Percentiles rank a stretch among this genome's conserved stretches.
phyloP scores from a whole-genome alignment of 2,329 filamentous ascomycete genomes.

The Ophiostoma perfectum region DNA sequence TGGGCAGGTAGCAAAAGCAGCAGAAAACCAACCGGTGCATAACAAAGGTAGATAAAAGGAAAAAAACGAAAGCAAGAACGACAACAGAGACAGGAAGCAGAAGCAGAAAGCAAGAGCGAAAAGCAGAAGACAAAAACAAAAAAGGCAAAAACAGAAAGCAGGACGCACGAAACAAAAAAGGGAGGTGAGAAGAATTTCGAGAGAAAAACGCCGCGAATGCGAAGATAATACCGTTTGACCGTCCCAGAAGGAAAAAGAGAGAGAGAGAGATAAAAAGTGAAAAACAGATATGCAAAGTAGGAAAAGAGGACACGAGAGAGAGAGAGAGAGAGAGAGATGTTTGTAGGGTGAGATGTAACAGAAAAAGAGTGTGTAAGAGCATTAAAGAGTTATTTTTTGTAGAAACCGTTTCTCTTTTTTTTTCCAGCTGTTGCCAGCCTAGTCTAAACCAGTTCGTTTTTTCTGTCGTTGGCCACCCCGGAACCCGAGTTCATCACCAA shows the following conservation, averaged over 20 bases:
- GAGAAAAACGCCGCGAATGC: constrained; percentile 29
- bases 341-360: neutral
- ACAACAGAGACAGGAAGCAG: constrained; percentile 29
- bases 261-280: constrained; percentile 18
- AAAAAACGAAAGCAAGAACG: constrained; percentile 29
- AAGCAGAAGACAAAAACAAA: constrained; percentile 27
- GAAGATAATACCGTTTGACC: constrained; percentile 25
- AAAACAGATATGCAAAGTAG: constrained; percentile 20
- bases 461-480: neutral
- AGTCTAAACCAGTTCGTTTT: constrained; percentile 30
- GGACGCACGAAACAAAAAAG: constrained; percentile 23
- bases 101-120: constrained; percentile 21
- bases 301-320: constrained; percentile 15
- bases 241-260: constrained; percentile 19
- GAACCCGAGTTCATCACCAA: neutral
- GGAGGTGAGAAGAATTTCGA: constrained; percentile 26
- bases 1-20: constrained; percentile 13
- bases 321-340: constrained; percentile 21
- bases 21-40: constrained; percentile 25
- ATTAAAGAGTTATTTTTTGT: constrained; percentile 27
- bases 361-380: neutral
- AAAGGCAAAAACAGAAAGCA: constrained; percentile 20
- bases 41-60: constrained; percentile 9
- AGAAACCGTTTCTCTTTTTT: constrained; percentile 22
- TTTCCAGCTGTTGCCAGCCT: constrained; percentile 33